These are phyloP conservation scores for Ramicandelaber brevisporus DNA, from an alignment of 192 early-diverging fungal species.

Conservation along the genomic window DNA sequence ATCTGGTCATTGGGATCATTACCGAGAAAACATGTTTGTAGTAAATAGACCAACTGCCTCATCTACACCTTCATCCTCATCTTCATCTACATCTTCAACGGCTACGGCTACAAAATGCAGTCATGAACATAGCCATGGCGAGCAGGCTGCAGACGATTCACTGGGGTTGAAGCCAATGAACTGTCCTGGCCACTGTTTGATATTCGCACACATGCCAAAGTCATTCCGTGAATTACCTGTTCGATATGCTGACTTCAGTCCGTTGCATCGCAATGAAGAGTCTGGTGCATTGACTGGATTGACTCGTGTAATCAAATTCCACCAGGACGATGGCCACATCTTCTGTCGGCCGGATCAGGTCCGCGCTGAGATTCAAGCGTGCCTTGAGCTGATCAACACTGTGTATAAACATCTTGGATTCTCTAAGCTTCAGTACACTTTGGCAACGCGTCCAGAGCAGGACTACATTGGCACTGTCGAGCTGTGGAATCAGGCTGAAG, in stretches of 20 bases:
- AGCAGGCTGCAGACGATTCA: slow-evolving; percentile 19
- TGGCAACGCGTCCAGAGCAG: slow-evolving; percentile 55
- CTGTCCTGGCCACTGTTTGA: slow-evolving; percentile 85
- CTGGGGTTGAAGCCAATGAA: slow-evolving; percentile 96
- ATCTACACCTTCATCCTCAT: background rate
- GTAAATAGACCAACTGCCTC: slow-evolving; percentile 4
- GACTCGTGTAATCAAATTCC: slow-evolving; percentile 78
- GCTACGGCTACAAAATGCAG: slow-evolving; percentile 5
- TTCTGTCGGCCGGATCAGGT: slow-evolving; percentile 73
- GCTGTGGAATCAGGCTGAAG: slow-evolving; percentile 67
- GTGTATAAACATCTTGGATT: slow-evolving; percentile 64
- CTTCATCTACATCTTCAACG: background rate
- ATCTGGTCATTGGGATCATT: slow-evolving; percentile 90
- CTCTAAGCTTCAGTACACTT: slow-evolving; percentile 39
- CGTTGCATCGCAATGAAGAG: slow-evolving; percentile 79
- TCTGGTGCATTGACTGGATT: slow-evolving; percentile 74
- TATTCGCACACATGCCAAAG: slow-evolving; percentile 51
- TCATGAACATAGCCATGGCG: slow-evolving; percentile 7
- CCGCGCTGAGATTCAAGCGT: slow-evolving; percentile 43
- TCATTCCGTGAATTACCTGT: slow-evolving; percentile 79
- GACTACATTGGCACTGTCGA: slow-evolving; percentile 40
- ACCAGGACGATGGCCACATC: slow-evolving; percentile 94
- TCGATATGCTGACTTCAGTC: slow-evolving; percentile 77
- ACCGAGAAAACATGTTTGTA: slow-evolving; percentile 81
- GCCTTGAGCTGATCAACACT: slow-evolving; percentile 45